phyloP scores from a whole-genome alignment of 2,329 filamentous ascomycete genomes.

The Cladophialophora yegresii region DNA sequence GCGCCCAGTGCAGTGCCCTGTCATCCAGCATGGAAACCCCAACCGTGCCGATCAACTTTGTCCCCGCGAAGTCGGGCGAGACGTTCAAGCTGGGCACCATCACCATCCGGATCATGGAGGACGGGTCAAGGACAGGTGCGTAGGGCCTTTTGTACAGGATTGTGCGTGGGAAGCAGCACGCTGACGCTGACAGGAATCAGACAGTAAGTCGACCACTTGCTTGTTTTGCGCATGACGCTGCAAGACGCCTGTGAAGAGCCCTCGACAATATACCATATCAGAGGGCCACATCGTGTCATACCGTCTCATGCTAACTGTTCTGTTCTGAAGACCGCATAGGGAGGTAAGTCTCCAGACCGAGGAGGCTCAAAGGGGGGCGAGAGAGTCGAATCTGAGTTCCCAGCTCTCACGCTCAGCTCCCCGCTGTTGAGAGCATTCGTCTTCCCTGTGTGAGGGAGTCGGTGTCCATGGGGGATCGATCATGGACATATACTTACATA shows the following conservation, averaged over 20 bases:
- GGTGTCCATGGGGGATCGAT: neutral
- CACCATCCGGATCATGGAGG: conserved; percentile 55
- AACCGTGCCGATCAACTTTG: conserved; percentile 46
- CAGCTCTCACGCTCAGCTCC: neutral
- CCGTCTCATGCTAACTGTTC: neutral
- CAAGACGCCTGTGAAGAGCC: too few relatives aligned
- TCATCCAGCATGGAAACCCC: conserved; percentile 26
- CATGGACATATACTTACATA: neutral
- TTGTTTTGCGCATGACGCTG: too few relatives aligned
- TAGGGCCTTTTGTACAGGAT: neutral
- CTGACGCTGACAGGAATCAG: neutral
- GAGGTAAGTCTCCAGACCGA: neutral
- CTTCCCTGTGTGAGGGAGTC: too few relatives aligned
- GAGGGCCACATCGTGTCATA: neutral
- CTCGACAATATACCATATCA: neutral
- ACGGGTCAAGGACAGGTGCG: conserved; percentile 50
- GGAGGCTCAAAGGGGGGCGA: neutral
- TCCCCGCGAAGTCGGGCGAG: conserved; percentile 53
- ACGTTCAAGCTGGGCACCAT: conserved; percentile 53
- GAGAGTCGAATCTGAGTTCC: neutral
- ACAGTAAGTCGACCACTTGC: neutral
- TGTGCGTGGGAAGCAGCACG: neutral
- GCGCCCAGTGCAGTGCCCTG: neutral
- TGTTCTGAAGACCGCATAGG: neutral
- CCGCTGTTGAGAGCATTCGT: neutral